These are phyloP conservation scores for Paraphaeosphaeria sporulosa DNA, from an alignment of 2,329 filamentous ascomycete genomes.

Conservation along the genomic window DNA sequence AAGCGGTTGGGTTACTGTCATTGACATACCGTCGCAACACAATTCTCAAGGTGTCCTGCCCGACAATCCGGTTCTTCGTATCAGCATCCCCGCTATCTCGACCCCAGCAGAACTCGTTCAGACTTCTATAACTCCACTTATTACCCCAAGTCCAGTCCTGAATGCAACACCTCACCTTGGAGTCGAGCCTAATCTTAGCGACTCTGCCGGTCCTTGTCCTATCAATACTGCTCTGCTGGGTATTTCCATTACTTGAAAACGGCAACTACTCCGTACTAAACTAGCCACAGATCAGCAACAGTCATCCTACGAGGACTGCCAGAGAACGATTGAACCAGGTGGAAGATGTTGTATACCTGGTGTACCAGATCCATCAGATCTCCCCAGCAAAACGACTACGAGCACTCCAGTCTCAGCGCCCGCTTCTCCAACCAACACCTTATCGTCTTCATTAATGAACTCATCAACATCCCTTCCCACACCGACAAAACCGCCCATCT, in stretches of 20 bases:
- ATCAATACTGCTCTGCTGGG: slow-evolving; percentile 2
- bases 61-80: background rate
- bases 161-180: background rate
- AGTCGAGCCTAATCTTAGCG: background rate
- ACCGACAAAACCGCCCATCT: background rate
- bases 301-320: background rate
- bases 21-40: background rate
- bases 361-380: background rate
- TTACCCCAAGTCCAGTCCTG: background rate
- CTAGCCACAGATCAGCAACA: slow-evolving; percentile 1
- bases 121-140: background rate
- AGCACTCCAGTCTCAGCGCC: background rate
- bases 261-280: background rate
- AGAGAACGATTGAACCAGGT: background rate
- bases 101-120: background rate
- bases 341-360: background rate
- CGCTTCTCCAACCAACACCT: background rate
- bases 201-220: background rate
- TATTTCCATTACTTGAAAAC: background rate
- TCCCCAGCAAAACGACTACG: background rate
- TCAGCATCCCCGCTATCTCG: background rate
- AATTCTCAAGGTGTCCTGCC: background rate
- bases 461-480: background rate
- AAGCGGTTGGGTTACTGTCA: slow-evolving; percentile 1
- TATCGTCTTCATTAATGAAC: background rate